These are phyloP conservation scores for Trichoderma breve DNA, from an alignment of 2,329 filamentous ascomycete genomes.

Conservation along the genomic window DNA sequence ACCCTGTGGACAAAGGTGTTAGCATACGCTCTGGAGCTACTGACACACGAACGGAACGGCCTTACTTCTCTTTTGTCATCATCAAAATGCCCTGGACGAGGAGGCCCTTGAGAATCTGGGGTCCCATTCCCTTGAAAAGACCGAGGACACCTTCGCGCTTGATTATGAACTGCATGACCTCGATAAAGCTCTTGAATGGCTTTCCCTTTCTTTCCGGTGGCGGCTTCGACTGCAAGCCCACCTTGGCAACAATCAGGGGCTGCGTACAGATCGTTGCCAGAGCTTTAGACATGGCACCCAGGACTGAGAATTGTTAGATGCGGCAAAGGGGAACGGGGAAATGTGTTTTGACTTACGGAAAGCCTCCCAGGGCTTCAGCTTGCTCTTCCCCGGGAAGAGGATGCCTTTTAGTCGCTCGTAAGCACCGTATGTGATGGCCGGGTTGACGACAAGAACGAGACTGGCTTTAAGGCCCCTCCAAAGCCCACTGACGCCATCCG, in stretches of 20 bases:
- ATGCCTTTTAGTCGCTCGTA: conserved; percentile 83
- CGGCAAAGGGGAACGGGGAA: not conserved
- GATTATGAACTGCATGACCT: conserved; percentile 93
- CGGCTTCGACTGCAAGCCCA: conserved; percentile 90
- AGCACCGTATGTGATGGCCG: conserved; percentile 94
- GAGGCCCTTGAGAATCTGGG: conserved; percentile 89
- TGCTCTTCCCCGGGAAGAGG: conserved; percentile 74
- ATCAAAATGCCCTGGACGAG: conserved; percentile 94
- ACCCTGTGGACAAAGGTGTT: conserved; percentile 53
- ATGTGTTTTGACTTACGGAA: conserved; percentile 68
- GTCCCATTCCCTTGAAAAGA: conserved; percentile 96
- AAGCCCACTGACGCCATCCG: conserved; percentile 83
- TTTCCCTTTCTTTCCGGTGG: conserved; percentile 81
- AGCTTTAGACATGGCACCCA: conserved; percentile 90
- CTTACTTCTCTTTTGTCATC: conserved; percentile 96
- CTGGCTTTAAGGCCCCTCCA: conserved; percentile 97
- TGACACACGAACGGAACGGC: conserved; percentile 24
- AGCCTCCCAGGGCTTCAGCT: conserved; percentile 78
- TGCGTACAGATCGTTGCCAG: conserved; percentile 90
- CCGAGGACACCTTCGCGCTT: conserved; percentile 78
- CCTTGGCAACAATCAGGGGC: conserved; percentile 95
- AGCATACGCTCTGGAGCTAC: conserved; percentile 17
- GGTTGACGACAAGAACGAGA: conserved; percentile 91
- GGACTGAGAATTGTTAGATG: conserved; percentile 51
- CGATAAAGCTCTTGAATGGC: conserved; percentile 87